Evolutionary conservation across 1,284 basidiomycete species (phyloP).

Genomic region (Apiotrichum sp.): DNA sequence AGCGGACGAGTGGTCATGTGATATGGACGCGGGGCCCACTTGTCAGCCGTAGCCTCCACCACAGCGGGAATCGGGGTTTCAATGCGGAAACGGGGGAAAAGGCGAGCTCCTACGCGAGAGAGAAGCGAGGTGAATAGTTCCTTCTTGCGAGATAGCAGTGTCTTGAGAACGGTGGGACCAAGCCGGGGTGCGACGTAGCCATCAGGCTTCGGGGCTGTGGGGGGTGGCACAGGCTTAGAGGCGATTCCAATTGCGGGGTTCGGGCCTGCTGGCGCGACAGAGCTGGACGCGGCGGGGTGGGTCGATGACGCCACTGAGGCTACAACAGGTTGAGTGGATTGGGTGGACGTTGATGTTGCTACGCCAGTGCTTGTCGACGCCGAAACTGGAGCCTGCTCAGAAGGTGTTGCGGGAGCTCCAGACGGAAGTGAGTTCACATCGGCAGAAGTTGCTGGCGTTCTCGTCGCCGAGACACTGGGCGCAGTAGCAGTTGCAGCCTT

Average conservation of each 20-base stretch:
- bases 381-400: too few relatives aligned
- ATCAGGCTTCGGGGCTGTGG: not conserved
- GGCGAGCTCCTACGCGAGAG: slow-evolving; percentile 18
- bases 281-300: too few relatives aligned
- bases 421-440: too few relatives aligned
- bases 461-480: too few relatives aligned
- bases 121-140: slow-evolving; percentile 23
- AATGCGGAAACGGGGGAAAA: slow-evolving; percentile 26
- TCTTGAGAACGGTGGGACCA: slow-evolving; percentile 12
- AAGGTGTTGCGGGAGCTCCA: too few relatives aligned
- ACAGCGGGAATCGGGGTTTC: slow-evolving; percentile 17
- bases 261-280: too few relatives aligned
- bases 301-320: too few relatives aligned
- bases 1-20: slow-evolving; percentile 37
- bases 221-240: not conserved
- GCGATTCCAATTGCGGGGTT: too few relatives aligned
- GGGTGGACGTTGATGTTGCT: too few relatives aligned
- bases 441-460: not conserved
- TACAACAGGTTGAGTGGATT: too few relatives aligned
- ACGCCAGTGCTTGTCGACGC: too few relatives aligned
- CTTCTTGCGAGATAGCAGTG: slow-evolving; percentile 21
- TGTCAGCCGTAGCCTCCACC: slow-evolving; percentile 31
- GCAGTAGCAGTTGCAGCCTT: too few relatives aligned
- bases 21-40: slow-evolving; percentile 35
- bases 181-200: not conserved